Conservation (phyloP, 2,329 filamentous ascomycete species). For the Aspergillus brasiliensis region DNA sequence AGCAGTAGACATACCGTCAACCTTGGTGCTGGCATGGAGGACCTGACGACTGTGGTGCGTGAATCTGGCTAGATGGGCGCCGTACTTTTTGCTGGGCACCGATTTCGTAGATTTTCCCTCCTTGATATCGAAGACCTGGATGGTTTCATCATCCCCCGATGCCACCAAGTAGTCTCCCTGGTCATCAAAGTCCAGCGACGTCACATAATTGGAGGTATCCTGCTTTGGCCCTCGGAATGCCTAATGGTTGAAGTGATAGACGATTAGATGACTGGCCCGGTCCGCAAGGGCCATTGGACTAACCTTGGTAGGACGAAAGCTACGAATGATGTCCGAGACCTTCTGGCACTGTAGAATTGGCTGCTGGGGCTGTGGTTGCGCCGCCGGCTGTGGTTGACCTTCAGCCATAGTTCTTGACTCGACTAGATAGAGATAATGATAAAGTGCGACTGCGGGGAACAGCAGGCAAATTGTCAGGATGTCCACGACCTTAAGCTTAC, state of each 20-base stretch:
- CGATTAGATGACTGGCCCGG: constrained; percentile 6
- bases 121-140: constrained; percentile 92
- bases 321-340: constrained; percentile 74
- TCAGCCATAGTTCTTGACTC: constrained; percentile 30
- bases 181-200: constrained; percentile 96
- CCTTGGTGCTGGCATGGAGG: constrained; percentile 92
- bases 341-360: constrained; percentile 56
- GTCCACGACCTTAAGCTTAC: neutral
- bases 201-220: constrained; percentile 61
- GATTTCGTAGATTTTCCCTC: constrained; percentile 88
- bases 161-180: constrained; percentile 90
- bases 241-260: constrained; percentile 21
- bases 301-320: constrained; percentile 80
- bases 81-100: constrained; percentile 94
- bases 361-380: constrained; percentile 27
- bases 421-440: neutral
- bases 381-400: constrained; percentile 21
- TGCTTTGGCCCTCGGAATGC: constrained; percentile 40
- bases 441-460: constrained; percentile 12
- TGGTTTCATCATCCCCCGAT: constrained; percentile 88
- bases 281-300: constrained; percentile 16
- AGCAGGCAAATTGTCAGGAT: neutral
- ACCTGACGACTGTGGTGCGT: constrained; percentile 90
- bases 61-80: constrained; percentile 89
- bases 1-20: constrained; percentile 65